These are phyloP conservation scores for Umbelopsis vinacea DNA, from an alignment of 192 early-diverging fungal species.

Conservation along the genomic window DNA sequence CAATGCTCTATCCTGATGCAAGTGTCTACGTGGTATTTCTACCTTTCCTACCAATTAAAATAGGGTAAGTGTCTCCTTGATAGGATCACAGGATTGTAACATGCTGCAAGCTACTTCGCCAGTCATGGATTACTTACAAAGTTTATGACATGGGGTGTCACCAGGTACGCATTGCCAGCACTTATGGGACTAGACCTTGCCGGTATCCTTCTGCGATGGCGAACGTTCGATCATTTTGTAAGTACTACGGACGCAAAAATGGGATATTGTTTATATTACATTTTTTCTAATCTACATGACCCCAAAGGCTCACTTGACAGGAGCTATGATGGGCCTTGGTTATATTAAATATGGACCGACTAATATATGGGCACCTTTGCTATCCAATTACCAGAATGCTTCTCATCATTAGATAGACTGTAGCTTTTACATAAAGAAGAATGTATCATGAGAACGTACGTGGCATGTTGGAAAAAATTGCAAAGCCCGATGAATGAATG, in stretches of 20 bases:
- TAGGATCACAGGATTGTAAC: no score
- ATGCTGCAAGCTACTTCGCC: no score
- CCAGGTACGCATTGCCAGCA: conserved; percentile 68
- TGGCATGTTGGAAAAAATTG: conserved; percentile 8
- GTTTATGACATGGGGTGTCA: conserved; percentile 29
- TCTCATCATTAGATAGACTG: conserved; percentile 6
- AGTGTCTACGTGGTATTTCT: conserved; percentile 67
- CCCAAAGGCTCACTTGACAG: conserved; percentile 65
- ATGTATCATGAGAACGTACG: conserved; percentile 13
- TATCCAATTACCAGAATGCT: background rate
- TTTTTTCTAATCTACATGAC: background rate
- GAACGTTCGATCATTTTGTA: conserved; percentile 77
- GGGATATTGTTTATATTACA: no score
- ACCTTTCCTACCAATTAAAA: conserved; percentile 51
- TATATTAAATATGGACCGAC: conserved; percentile 60
- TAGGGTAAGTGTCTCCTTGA: conserved; percentile 27
- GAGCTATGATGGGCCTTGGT: conserved; percentile 61
- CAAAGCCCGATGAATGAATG: conserved; percentile 14
- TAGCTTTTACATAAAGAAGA: conserved; percentile 5
- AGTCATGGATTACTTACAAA: no score
- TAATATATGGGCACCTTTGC: conserved; percentile 48
- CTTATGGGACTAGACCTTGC: conserved; percentile 73
- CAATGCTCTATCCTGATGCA: conserved; percentile 60
- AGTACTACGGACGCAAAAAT: conserved; percentile 27
- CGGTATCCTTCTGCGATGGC: conserved; percentile 76